Evolutionary conservation across 2,329 filamentous ascomycete genomes (phyloP), one percentile per base, ranked within the genome.

Genomic region (Diplodia mutila): DNA sequence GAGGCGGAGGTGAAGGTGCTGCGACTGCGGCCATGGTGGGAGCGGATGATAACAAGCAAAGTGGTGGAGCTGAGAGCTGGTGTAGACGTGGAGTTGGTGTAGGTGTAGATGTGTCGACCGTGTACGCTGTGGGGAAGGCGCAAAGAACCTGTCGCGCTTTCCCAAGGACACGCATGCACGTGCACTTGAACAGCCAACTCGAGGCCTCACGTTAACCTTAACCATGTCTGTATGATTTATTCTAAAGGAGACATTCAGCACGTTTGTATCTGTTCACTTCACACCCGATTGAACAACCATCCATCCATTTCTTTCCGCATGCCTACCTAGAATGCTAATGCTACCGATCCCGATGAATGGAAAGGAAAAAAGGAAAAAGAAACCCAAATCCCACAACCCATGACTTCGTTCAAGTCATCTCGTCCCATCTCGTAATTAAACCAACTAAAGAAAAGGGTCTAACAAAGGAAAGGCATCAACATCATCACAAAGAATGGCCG

Each of bases 401-500:
- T 32, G 57, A 48, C 39, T 48, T 61, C 39, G 39, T 61, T 9
- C n/a, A 34, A 61, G 57, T 49, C 57, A 48, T 61, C 55, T 25
- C 55, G 23, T 29, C 29, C 16, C 9, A n/a, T 46, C 37, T 27
- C 16, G 7, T 32, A 8, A 61, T 61, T 23, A 39, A 61, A 42
- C 57, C 57, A n/a, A 53, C 5, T 46, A 48, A n/a, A 32, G 12
- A 48, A 61, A 48, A 46, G 27, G 21, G 25, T 25, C 4, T 46
- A 51, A 27, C 18, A 51, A 34, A 63, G 32, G 39, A 51, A 46
- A 39, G 49, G 8, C 59, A 51, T 63, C 46, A 37, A 52, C 46
- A 63, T 63, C 59, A 37, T 63, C 27, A 63, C 29, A 51, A 51
- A 51, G 46, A 63, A 25, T 51, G 29, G 59, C 59, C 59, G 59